These are phyloP conservation scores for Sporothrix schenckii DNA, from an alignment of 2,329 filamentous ascomycete species.

Conservation along the genomic window DNA sequence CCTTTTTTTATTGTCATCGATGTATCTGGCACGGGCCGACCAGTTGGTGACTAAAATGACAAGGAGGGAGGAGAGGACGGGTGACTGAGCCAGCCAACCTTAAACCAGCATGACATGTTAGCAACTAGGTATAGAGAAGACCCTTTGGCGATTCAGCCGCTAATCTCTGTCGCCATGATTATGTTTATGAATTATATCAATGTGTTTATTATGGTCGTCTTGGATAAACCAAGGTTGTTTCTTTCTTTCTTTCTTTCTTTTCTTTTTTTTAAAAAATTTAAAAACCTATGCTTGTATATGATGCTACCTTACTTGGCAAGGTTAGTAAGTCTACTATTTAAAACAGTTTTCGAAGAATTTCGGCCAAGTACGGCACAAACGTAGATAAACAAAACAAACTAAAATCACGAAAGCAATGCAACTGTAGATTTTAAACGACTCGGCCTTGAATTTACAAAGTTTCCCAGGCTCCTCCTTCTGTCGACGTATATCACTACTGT, in stretches of 20 bases:
- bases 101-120: neutral
- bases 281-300: neutral
- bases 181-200: neutral
- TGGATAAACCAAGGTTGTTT: neutral
- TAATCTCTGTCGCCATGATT: neutral
- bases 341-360: too few relatives aligned
- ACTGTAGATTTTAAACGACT: neutral
- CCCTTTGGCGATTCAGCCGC: too few relatives aligned
- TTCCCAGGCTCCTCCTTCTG: neutral
- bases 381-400: too few relatives aligned
- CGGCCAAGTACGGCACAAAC: neutral
- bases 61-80: neutral
- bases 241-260: neutral
- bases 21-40: slow-evolving; percentile 27
- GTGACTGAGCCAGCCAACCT: neutral
- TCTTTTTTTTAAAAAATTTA: neutral
- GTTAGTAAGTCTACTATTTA: too few relatives aligned
- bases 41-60: slow-evolving; percentile 15
- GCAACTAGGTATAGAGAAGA: neutral
- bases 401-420: neutral
- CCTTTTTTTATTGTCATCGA: neutral
- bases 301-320: too few relatives aligned
- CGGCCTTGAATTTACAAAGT: too few relatives aligned
- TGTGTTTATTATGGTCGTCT: too few relatives aligned
- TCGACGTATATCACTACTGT: neutral